Base-by-base conservation (phyloP, 176 grass and related monocot genomes). In the Dactylis glomerata region DNA sequence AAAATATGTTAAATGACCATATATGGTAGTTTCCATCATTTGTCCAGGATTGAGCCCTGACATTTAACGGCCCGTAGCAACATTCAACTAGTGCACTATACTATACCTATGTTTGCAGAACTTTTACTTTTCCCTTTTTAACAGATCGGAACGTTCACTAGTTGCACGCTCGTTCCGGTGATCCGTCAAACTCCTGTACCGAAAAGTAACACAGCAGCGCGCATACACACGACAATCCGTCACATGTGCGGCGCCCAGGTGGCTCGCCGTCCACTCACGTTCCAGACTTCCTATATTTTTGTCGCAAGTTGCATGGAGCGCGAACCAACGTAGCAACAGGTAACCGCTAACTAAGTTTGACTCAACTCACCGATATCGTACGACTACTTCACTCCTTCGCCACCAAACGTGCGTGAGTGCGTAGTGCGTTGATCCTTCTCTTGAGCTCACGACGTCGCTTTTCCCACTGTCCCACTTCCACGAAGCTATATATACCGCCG, bases 281-380 rank as follows among this genome's bases (percentile, higher is more conserved):
- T 45, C 5, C 17, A 83, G 40, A n/a, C 34, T 27, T 14, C 26
- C 19, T 10, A 26, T 51, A 41, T 5, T 26, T 40, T 64, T 54
- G n/a, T 41, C 3, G 45, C 67, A 75, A 67, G 17, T 61, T 82
- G 77, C 19, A 14, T 38, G 57, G 40, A 49, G 27, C 15, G 13
- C 62, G 79, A 90, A 90, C 19, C 78, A 82, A 73, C 88, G 78
- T 31, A 71, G 83, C 71, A 78, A 71, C 62, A 17, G 76, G 11
- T 10, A 10, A 81, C 42, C 42, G 11, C 38, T 49, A 20, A 5
- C 17, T 71, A 85, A 79, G 36, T 81, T 91, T 91, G 85, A 91
- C 89, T 20, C 16, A 3, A 0, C 13, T 20, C 24, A 31, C 69
- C 16, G 20, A 24, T 19, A 6, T 12, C 51, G 16, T 68, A 61